Evolutionary conservation across 2,329 filamentous ascomycete species (phyloP).

Genomic region (Paracorniculantispora psalliotae): DNA sequence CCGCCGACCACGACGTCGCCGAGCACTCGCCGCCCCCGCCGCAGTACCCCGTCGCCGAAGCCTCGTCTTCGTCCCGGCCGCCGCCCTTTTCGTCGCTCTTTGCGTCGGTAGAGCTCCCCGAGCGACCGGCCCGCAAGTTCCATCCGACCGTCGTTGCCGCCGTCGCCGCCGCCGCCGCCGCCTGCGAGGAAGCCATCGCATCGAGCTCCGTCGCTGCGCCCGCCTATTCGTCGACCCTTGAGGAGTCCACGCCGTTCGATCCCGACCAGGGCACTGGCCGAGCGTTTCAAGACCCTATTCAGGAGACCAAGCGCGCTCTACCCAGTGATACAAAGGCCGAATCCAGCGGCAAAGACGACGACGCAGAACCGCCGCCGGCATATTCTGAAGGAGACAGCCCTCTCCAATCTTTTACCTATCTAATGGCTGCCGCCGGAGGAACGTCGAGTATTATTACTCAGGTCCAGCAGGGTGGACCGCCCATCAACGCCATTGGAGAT

Average conservation of each 20-base stretch:
- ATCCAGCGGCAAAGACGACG: conserved; percentile 69
- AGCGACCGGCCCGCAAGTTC: conserved; percentile 28
- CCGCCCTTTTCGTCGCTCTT: conserved; percentile 60
- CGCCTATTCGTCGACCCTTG: conserved; percentile 43
- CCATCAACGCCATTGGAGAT: conserved; percentile 86
- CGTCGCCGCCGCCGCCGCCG: background rate
- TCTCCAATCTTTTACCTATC: conserved; percentile 85
- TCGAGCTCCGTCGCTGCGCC: conserved; percentile 45
- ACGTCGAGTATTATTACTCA: conserved; percentile 98
- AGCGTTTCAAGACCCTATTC: conserved; percentile 47
- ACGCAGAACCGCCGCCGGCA: conserved; percentile 89
- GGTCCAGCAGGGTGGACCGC: conserved; percentile 88
- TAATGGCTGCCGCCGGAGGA: conserved; percentile 97
- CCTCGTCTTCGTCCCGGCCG: conserved; percentile 46
- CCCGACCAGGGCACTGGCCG: conserved; percentile 30
- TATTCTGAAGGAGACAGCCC: conserved; percentile 95
- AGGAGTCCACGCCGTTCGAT: conserved; percentile 34
- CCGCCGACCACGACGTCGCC: conserved; percentile 19
- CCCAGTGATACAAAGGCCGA: conserved; percentile 76
- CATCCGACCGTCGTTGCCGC: conserved; percentile 15
- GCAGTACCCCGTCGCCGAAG: conserved; percentile 53
- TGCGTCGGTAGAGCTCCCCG: conserved; percentile 35
- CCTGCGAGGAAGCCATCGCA: conserved; percentile 25
- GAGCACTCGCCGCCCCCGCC: conserved; percentile 50
- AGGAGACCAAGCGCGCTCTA: conserved; percentile 80